These are phyloP conservation scores for Epichloe hybrida DNA, from an alignment of 2,329 filamentous ascomycete genomes.

Conservation along the genomic window DNA sequence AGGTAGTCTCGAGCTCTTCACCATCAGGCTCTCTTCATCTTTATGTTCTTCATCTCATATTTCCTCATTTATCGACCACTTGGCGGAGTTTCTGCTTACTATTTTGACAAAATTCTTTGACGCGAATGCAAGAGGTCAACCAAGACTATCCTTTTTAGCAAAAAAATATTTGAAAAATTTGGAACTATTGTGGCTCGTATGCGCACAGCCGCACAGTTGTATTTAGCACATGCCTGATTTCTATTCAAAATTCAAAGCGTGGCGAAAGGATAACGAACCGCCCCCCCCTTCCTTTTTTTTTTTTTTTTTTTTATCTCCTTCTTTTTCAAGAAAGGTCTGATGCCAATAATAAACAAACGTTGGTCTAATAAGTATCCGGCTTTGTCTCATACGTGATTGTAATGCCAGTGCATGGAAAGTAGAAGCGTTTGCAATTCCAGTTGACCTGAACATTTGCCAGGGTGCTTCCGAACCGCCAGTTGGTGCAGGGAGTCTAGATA, in stretches of 20 bases:
- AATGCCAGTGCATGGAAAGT: no score
- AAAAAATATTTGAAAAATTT: not conserved
- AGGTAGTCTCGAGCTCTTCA: not conserved
- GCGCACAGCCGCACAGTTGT: not conserved
- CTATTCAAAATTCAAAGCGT: not conserved
- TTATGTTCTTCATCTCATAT: not conserved
- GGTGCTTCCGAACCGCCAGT: no score
- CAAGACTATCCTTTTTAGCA: not conserved
- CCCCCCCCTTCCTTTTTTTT: no score
- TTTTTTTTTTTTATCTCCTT: conserved; percentile 11
- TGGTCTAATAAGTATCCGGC: no score
- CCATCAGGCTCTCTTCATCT: not conserved
- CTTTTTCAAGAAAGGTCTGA: no score
- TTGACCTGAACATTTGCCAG: no score
- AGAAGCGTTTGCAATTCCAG: no score
- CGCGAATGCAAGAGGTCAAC: not conserved
- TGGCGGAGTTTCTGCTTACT: not conserved
- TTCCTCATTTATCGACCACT: not conserved
- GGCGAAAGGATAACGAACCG: not conserved
- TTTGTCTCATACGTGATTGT: no score
- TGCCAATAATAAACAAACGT: no score
- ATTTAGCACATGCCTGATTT: conserved; percentile 1
- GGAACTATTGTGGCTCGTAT: not conserved
- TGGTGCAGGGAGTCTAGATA: no score
- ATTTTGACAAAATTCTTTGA: conserved; percentile 3